These are phyloP conservation scores for Malus asiatica DNA, from an alignment of 306 rosid genomes.

Conservation along the genomic window DNA sequence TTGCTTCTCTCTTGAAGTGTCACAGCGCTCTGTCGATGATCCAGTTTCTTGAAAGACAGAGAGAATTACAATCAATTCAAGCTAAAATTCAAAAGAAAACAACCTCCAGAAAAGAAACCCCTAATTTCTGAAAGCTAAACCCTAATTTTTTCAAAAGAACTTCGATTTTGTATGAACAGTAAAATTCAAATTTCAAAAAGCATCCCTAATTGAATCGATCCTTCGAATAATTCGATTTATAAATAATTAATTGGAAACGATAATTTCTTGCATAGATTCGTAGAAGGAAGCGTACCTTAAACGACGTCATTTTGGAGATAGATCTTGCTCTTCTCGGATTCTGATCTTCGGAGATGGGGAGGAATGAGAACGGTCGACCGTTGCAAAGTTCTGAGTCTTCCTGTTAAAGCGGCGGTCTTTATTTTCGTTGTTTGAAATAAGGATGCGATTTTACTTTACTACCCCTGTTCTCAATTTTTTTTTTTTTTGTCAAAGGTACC, in stretches of 20 bases:
- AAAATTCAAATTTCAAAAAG: background rate
- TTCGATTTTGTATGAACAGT: background rate
- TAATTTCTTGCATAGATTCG: background rate
- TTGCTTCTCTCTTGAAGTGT: background rate
- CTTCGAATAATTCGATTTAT: background rate
- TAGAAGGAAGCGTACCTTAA: conserved; percentile 9
- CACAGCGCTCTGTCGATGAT: background rate
- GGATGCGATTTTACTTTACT: background rate
- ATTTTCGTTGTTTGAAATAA: background rate
- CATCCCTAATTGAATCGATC: background rate
- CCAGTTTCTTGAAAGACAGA: background rate
- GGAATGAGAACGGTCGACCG: background rate
- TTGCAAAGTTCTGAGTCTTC: background rate
- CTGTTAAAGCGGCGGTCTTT: conserved; percentile 1
- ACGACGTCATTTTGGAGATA: conserved; percentile 8
- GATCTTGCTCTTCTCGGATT: background rate
- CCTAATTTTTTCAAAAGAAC: background rate
- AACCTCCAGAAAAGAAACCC: background rate
- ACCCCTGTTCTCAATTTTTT: background rate
- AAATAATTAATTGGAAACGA: background rate
- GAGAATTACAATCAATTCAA: background rate
- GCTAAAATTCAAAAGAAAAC: background rate
- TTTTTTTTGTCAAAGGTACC: too few species aligned
- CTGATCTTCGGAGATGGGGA: background rate
- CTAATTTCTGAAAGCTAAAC: background rate